A percentile compares a stretch with the other conserved stretches of the same genome.
Evolutionary conservation across 2,329 filamentous ascomycete species (phyloP).

Genomic region (Fusarium illudens): DNA sequence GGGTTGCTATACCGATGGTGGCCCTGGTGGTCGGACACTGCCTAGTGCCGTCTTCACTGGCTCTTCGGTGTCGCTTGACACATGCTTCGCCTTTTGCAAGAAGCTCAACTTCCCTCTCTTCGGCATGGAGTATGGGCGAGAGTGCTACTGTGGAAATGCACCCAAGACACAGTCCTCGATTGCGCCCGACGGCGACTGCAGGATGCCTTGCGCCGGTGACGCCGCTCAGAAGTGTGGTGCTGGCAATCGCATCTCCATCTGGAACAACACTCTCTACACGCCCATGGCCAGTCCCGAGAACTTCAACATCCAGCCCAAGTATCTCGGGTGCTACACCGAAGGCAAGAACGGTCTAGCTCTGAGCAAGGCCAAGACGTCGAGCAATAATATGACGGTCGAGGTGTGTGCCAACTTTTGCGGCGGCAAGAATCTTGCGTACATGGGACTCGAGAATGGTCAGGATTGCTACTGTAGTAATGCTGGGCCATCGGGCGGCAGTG

Average conservation of each 20-base stretch:
- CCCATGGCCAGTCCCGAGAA: neutral
- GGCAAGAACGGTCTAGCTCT: constrained; percentile 15
- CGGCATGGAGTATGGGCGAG: constrained; percentile 36
- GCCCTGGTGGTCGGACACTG: constrained; percentile 31
- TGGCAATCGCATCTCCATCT: constrained; percentile 32
- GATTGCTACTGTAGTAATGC: constrained; percentile 32
- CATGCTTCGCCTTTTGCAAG: constrained; percentile 32
- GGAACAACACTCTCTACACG: constrained; percentile 30
- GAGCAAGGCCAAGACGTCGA: constrained; percentile 13
- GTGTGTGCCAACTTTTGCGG: constrained; percentile 30
- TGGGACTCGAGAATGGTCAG: constrained; percentile 30
- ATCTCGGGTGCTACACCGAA: constrained; percentile 35
- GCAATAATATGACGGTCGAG: constrained; percentile 24
- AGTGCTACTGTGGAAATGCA: constrained; percentile 34
- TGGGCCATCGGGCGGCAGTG: constrained; percentile 23
- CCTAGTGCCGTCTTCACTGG: constrained; percentile 29
- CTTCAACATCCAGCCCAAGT: neutral
- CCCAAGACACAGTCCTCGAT: constrained; percentile 29
- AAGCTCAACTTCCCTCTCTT: constrained; percentile 36
- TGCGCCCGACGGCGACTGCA: constrained; percentile 30
- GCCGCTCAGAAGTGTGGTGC: constrained; percentile 30
- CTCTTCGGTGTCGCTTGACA: constrained; percentile 30
- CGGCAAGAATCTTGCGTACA: constrained; percentile 16
- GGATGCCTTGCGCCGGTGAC: constrained; percentile 28
- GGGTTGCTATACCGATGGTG: constrained; percentile 38